Percentiles rank a stretch among this genome's conserved stretches.
Conservation (phyloP, 371 early-diverging fungal genomes). For the Syncephalastrum contaminatum region DNA sequence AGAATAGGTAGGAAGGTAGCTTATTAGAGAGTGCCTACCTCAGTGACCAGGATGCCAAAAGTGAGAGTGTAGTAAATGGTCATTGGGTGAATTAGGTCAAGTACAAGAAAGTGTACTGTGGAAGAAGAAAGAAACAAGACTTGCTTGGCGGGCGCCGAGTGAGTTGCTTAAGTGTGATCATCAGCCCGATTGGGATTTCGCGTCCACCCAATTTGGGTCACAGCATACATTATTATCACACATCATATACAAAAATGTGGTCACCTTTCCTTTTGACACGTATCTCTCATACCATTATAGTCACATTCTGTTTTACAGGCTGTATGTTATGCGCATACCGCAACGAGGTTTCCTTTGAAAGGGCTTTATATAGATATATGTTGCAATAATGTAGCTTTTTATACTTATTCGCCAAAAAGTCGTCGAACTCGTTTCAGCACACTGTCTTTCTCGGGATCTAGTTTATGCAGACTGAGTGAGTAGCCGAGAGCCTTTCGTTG, state of each 20-base stretch:
- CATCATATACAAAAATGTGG: too few relatives aligned
- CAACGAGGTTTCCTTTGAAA: too few relatives aligned
- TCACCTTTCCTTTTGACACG: too few relatives aligned
- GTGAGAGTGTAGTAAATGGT: constrained; percentile 48
- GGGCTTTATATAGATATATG: too few relatives aligned
- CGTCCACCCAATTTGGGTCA: too few relatives aligned
- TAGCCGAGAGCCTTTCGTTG: constrained; percentile 6
- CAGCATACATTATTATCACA: too few relatives aligned
- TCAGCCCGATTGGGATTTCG: too few relatives aligned
- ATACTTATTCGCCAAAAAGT: constrained; percentile 78
- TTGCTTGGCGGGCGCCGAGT: constrained; percentile 2
- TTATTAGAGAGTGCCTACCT: constrained; percentile 24
- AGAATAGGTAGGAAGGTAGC: too few relatives aligned
- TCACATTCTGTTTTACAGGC: too few relatives aligned
- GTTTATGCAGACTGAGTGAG: constrained; percentile 5
- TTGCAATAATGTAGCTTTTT: not conserved
- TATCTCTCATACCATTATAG: too few relatives aligned
- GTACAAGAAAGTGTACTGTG: not conserved
- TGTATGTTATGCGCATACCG: too few relatives aligned
- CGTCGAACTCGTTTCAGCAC: constrained; percentile 94
- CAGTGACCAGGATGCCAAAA: constrained; percentile 39
- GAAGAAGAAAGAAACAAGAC: constrained; percentile 7
- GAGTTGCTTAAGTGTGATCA: too few relatives aligned
- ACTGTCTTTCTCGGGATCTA: constrained; percentile 87
- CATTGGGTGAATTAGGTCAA: constrained; percentile 29